A percentile compares a stretch with the other conserved stretches of the same genome.
phyloP scores from a whole-genome alignment of 2,329 filamentous ascomycete species.

The Microdochium nivale region DNA sequence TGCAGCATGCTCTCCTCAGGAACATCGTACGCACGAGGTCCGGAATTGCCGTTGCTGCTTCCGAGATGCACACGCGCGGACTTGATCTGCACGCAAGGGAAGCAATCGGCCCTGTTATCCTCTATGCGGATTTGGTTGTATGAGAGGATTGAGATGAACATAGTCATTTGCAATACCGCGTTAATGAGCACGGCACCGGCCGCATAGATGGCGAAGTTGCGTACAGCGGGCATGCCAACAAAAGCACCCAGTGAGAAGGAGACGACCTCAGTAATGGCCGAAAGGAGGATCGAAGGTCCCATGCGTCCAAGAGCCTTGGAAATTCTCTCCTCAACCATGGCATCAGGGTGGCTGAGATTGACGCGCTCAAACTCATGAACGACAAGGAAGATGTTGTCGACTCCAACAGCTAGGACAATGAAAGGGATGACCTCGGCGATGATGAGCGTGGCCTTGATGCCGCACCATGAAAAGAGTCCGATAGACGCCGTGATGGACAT shows the following conservation, averaged over 20 bases:
- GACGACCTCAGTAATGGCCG: conserved; percentile 87
- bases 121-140: conserved; percentile 90
- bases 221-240: conserved; percentile 94
- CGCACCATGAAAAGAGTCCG: conserved; percentile 83
- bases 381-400: conserved; percentile 98
- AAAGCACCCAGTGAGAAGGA: conserved; percentile 89
- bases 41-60: conserved; percentile 47
- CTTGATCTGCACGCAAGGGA: conserved; percentile 79
- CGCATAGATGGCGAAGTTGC: conserved; percentile 95
- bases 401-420: conserved; percentile 88
- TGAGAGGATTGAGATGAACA: conserved; percentile 88
- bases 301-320: conserved; percentile 88
- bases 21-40: conserved; percentile 58
- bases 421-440: conserved; percentile 99
- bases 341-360: conserved; percentile 85
- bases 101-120: conserved; percentile 78
- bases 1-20: conserved; percentile 80
- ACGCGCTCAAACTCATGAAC: conserved; percentile 97
- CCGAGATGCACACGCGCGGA: conserved; percentile 61
- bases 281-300: conserved; percentile 92
- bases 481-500: conserved; percentile 97
- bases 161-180: conserved; percentile 90
- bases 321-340: conserved; percentile 77
- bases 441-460: conserved; percentile 91
- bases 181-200: conserved; percentile 96